Conservation (phyloP, 768 basidiomycete species). For the Boletellus ananiceps region DNA sequence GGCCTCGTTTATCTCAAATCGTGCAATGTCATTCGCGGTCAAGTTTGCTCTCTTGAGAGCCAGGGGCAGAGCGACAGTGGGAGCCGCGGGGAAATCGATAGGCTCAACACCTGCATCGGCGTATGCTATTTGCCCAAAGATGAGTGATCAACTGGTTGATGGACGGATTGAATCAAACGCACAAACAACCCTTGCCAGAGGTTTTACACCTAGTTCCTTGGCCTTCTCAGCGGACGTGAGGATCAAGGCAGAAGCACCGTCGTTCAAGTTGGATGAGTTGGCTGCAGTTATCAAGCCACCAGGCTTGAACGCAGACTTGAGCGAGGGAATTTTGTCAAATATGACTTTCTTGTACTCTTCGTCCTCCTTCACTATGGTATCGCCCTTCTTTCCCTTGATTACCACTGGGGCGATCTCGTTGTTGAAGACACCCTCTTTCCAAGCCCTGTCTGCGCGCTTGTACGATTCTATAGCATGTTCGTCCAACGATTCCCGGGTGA, state of each 20-base stretch:
- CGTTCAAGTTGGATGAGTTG: slow-evolving; percentile 92
- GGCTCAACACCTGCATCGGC: slow-evolving; percentile 97
- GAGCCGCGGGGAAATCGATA: slow-evolving; percentile 95
- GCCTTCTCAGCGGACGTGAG: slow-evolving; percentile 94
- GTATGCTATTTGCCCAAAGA: slow-evolving; percentile 55
- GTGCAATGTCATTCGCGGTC: slow-evolving; percentile 74
- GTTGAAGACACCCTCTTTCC: slow-evolving; percentile 80
- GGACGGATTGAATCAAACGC: slow-evolving; percentile 30
- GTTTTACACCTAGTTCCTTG: slow-evolving; percentile 83
- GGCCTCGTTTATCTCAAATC: slow-evolving; percentile 97
- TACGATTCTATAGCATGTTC: slow-evolving; percentile 93
- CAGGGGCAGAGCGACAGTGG: slow-evolving; percentile 83
- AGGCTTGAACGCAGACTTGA: slow-evolving; percentile 86
- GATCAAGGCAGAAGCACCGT: slow-evolving; percentile 94
- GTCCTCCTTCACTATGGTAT: slow-evolving; percentile 85
- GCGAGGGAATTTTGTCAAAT: slow-evolving; percentile 86
- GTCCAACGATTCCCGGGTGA: slow-evolving; percentile 86
- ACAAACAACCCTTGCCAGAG: slow-evolving; percentile 94
- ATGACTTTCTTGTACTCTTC: slow-evolving; percentile 98
- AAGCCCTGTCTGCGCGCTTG: slow-evolving; percentile 86
- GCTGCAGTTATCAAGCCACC: slow-evolving; percentile 93
- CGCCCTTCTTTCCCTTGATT: slow-evolving; percentile 92
- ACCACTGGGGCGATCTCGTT: slow-evolving; percentile 87
- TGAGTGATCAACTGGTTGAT: slow-evolving; percentile 2
- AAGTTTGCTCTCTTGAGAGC: slow-evolving; percentile 88